phyloP scores from a whole-genome alignment of 257 asterid species.

The Scutellaria minor region DNA sequence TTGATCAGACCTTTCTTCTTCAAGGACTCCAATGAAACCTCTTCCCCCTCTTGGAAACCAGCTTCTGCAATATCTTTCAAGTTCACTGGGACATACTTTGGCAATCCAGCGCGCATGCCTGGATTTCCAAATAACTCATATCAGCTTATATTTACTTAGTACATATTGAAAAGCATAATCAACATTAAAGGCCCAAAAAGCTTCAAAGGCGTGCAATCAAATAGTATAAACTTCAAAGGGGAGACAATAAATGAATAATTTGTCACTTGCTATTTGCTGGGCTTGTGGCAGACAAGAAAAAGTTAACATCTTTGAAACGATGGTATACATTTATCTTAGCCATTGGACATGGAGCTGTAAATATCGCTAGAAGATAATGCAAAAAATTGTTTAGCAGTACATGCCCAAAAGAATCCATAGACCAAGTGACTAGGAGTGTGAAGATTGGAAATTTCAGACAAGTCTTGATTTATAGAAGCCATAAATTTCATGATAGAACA shows the following conservation, averaged over 20 bases:
- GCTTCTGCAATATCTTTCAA: slow-evolving; percentile 79
- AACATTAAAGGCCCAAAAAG: not conserved
- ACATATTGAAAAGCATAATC: slow-evolving; percentile 4
- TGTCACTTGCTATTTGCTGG: slow-evolving; percentile 7
- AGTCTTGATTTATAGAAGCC: not conserved
- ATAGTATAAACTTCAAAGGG: not conserved
- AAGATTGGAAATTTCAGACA: not conserved
- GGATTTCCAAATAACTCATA: slow-evolving; percentile 12
- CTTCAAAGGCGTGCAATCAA: not conserved
- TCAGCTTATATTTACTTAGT: slow-evolving; percentile 10
- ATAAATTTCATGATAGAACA: not conserved
- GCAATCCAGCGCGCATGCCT: slow-evolving; percentile 96
- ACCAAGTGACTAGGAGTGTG: not conserved
- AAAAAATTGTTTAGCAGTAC: not conserved
- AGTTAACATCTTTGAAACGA: not conserved
- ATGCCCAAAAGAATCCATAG: not conserved
- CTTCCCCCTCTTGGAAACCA: slow-evolving; percentile 92
- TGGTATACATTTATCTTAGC: not conserved
- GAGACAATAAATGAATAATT: not conserved
- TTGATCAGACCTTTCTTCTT: slow-evolving; percentile 83
- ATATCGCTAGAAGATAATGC: not conserved
- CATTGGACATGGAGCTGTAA: not conserved
- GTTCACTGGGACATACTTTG: slow-evolving; percentile 88
- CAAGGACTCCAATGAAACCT: slow-evolving; percentile 89
- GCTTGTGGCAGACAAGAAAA: not conserved